phyloP scores from a whole-genome alignment of 768 basidiomycete genomes.

The Steccherinum ochraceum region DNA sequence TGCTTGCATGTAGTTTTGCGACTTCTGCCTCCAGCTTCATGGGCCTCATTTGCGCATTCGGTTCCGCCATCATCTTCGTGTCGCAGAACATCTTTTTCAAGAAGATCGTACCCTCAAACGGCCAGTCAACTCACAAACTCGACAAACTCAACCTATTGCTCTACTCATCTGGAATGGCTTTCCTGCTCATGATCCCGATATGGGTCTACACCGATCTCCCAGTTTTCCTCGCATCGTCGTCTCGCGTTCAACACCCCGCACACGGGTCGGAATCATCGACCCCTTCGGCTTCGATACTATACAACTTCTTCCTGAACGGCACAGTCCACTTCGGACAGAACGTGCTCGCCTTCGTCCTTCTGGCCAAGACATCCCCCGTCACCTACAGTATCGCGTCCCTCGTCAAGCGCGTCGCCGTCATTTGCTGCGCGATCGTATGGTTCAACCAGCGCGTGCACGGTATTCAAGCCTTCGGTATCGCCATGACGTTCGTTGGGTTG shows the following conservation, averaged over 20 bases:
- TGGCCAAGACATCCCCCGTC: constrained; percentile 94
- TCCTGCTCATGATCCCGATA: constrained; percentile 92
- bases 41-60: constrained; percentile 93
- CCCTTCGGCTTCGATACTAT: constrained; percentile 38
- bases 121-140: constrained; percentile 59
- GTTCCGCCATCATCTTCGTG: constrained; percentile 94
- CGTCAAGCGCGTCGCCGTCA: constrained; percentile 96
- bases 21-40: constrained; percentile 78
- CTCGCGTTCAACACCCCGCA: constrained; percentile 35
- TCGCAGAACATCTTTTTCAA: constrained; percentile 99
- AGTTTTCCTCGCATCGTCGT: constrained; percentile 44
- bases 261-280: constrained; percentile 25
- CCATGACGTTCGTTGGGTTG: constrained; percentile 81
- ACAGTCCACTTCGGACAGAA: constrained; percentile 96
- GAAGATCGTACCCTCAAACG: constrained; percentile 79
- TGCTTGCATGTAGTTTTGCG: constrained; percentile 95
- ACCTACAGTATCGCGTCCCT: constrained; percentile 98
- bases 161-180: constrained; percentile 92
- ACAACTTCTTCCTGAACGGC: constrained; percentile 90
- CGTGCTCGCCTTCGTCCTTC: constrained; percentile 94
- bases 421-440: constrained; percentile 97
- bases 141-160: constrained; percentile 96
- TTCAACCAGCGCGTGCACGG: constrained; percentile 83
- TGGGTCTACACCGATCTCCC: constrained; percentile 90
- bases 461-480: constrained; percentile 86